Conservation (phyloP, 768 basidiomycete species). For the Suillus plorans region DNA sequence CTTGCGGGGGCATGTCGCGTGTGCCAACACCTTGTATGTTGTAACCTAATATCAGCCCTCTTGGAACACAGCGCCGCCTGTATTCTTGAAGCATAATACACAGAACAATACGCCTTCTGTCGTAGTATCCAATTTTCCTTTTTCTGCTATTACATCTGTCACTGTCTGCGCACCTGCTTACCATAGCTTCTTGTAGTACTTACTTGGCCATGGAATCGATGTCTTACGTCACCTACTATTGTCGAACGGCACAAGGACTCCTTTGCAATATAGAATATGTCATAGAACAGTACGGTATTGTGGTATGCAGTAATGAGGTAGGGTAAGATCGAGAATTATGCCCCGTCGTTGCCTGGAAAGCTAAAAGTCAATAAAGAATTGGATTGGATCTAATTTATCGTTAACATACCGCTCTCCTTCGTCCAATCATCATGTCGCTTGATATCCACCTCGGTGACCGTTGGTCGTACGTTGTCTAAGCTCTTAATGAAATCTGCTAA, state of each 20-base stretch:
- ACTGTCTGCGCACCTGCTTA: conserved; percentile 13
- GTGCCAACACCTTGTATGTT: conserved; percentile 10
- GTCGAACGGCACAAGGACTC: background rate
- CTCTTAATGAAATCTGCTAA: conserved; percentile 81
- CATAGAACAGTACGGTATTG: conserved; percentile 1
- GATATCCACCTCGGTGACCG: conserved; percentile 88
- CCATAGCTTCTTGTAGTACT: conserved; percentile 20
- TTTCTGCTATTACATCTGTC: conserved; percentile 1
- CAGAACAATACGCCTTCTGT: conserved; percentile 20
- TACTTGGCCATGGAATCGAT: conserved; percentile 6
- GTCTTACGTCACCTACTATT: conserved; percentile 1
- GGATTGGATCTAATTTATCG: background rate
- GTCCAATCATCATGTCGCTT: conserved; percentile 84
- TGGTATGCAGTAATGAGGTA: conserved; percentile 5
- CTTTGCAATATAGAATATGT: background rate
- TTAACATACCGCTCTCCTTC: conserved; percentile 67
- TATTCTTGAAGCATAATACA: conserved; percentile 11
- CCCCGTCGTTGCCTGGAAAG: conserved; percentile 30
- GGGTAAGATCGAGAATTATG: conserved; percentile 21
- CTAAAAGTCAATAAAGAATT: background rate
- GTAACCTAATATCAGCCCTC: conserved; percentile 2
- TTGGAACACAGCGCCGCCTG: conserved; percentile 1
- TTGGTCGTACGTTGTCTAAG: conserved; percentile 76
- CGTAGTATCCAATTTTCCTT: conserved; percentile 10
- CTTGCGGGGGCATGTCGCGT: background rate